Conservation (phyloP, 83 land plant genomes). For the Diphasiastrum complanatum region DNA sequence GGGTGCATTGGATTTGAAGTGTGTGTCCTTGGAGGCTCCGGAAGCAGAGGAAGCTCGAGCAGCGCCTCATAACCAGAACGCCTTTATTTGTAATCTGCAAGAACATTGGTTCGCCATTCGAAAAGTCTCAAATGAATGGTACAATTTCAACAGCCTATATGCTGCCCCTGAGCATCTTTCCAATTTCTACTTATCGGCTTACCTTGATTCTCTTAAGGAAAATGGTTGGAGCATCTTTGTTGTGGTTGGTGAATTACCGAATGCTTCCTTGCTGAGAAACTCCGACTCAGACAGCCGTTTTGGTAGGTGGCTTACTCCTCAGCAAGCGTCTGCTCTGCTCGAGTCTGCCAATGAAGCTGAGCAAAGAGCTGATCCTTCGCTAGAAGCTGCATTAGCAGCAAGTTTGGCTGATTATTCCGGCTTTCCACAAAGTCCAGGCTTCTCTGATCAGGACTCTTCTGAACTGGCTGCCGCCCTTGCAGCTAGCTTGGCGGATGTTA, state of each 20-base stretch:
- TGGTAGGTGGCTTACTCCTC: conserved; percentile 85
- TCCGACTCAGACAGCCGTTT: conserved; percentile 55
- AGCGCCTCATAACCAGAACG: conserved; percentile 67
- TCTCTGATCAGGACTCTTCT: conserved; percentile 38
- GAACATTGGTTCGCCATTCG: conserved; percentile 90
- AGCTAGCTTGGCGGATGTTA: conserved; percentile 65
- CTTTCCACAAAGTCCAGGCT: not conserved
- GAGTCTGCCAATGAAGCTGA: conserved; percentile 15
- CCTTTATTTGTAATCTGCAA: conserved; percentile 80
- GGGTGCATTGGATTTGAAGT: conserved; percentile 78
- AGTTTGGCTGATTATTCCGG: not conserved
- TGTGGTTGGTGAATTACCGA: conserved; percentile 71
- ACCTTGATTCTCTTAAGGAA: conserved; percentile 61
- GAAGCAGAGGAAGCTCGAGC: conserved; percentile 60
- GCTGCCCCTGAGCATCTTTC: conserved; percentile 92
- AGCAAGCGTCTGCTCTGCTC: conserved; percentile 46
- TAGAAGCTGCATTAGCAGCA: conserved; percentile 18
- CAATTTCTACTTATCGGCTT: conserved; percentile 86
- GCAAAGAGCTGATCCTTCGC: conserved; percentile 4
- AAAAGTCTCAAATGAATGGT: conserved; percentile 84
- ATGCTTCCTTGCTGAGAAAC: conserved; percentile 46
- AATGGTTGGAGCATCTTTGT: conserved; percentile 89
- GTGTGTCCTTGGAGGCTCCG: conserved; percentile 64
- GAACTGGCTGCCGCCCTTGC: conserved; percentile 73
- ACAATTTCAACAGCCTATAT: conserved; percentile 85